Conservation (phyloP, 108 stramenopile species). For the Discostella stelligeroides region DNA sequence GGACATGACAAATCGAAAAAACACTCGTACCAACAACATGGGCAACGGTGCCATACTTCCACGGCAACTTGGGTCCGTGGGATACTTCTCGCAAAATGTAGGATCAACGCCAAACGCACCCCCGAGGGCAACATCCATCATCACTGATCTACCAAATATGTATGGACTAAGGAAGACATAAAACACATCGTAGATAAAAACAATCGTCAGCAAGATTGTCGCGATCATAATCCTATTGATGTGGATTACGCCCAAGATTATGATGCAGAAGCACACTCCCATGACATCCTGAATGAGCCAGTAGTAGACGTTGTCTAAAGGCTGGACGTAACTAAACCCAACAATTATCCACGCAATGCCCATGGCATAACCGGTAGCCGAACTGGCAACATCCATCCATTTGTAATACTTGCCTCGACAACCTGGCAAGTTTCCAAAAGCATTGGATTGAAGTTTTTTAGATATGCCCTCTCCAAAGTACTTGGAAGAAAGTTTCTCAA, state of each 20-base stretch:
- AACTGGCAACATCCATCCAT: conserved; percentile 52
- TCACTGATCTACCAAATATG: conserved; percentile 79
- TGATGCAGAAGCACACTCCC: conserved; percentile 87
- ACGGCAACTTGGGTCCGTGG: conserved; percentile 67
- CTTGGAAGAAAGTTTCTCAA: conserved; percentile 15
- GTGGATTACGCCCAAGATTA: conserved; percentile 77
- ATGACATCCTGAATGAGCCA: conserved; percentile 93
- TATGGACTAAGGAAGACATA: conserved; percentile 88
- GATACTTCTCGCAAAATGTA: conserved; percentile 90
- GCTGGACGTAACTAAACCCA: conserved; percentile 56
- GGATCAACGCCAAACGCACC: conserved; percentile 67
- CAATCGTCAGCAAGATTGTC: conserved; percentile 68
- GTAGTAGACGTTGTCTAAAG: conserved; percentile 59
- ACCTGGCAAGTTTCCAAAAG: conserved; percentile 4
- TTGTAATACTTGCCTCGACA: not conserved
- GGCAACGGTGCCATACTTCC: conserved; percentile 83
- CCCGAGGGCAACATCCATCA: conserved; percentile 87
- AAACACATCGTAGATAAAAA: conserved; percentile 93
- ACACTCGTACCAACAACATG: conserved; percentile 68
- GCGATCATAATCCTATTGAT: conserved; percentile 86
- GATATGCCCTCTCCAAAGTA: not conserved
- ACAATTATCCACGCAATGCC: conserved; percentile 59
- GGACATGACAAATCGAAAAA: not conserved
- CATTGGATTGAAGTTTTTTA: conserved; percentile 20
- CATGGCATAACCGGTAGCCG: conserved; percentile 42